Evolutionary conservation across 164 flowering plant genomes (phyloP), one percentile per base, ranked within the genome.

Genomic region (Cinnamomum micranthum): DNA sequence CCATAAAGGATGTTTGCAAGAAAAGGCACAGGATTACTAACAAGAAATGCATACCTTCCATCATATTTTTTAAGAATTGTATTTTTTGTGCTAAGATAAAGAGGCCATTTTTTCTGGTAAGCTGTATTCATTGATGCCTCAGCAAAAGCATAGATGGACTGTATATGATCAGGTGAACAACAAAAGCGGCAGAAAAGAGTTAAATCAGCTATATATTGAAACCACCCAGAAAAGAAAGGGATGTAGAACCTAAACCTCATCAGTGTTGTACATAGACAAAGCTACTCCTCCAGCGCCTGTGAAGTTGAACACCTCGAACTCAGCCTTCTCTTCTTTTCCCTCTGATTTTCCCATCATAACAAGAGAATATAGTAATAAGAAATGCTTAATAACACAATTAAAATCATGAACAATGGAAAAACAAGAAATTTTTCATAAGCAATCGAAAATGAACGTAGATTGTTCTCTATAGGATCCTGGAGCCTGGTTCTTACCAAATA

Each of bases 61-160:
- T 93, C 98, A 73, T 95, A 95, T 81, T 93, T 95, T 89, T 95
- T 95, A 50, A 95, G 92, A 79, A 95, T 95, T 5, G 99, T 95
- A 76, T 95, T 95, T 77, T 95, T 95, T 9, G 99, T 95, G 86
- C 99, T 93, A 73, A 95, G 97, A 82, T 95, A 95, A 63, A 95
- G 97, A 3, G 99, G 99, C 99, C 99, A 95, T 84, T 90, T 92
- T 71, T 95, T 95, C 86, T 87, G 72, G 78, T 81, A 90, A 24
- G 99, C 98, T 63, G 86, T 85, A 78, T 50, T 81, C 99, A 95
- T 92, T 41, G 99, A 95, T 71, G 99, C 91, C 75, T 95, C 99
- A 51, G 98, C 99, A 85, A 95, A 95, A 67, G 98, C 75, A 79
- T 78, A 82, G 60, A 95, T 90, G 52, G 99, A 95, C 99, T 95